Evolutionary conservation across 2,329 filamentous ascomycete species (phyloP).

Genomic region (Didymella keratinophila): DNA sequence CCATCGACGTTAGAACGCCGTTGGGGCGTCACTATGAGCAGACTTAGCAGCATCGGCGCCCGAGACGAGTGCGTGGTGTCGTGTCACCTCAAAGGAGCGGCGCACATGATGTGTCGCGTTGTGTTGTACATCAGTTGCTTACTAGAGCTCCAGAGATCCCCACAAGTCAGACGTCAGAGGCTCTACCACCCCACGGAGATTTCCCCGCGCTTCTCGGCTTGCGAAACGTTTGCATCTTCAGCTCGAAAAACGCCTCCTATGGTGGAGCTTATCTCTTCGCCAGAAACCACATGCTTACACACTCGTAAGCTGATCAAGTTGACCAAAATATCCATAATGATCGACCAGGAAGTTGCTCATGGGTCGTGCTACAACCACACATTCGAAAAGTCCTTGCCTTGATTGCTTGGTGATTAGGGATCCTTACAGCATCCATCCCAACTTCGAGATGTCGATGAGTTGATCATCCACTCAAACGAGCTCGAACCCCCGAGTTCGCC

Average conservation of each 20-base stretch:
- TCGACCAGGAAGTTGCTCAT: background rate
- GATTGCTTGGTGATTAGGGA: too few relatives aligned
- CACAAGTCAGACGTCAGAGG: slow-evolving; percentile 7
- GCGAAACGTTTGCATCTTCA: background rate
- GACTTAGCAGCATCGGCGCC: background rate
- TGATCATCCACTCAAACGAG: slow-evolving; percentile 14
- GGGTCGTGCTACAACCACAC: too few relatives aligned
- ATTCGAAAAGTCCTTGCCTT: too few relatives aligned
- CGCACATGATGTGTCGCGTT: background rate
- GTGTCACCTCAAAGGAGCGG: background rate
- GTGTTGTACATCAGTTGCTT: background rate
- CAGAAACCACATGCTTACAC: background rate
- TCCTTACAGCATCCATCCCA: background rate
- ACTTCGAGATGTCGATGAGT: background rate
- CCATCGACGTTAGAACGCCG: slow-evolving; percentile 8
- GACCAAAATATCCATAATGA: background rate
- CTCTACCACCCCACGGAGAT: background rate
- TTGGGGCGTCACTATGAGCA: slow-evolving; percentile 10
- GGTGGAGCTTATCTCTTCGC: too few relatives aligned
- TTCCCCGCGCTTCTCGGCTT: background rate
- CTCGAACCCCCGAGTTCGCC: slow-evolving; percentile 25
- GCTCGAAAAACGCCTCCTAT: background rate
- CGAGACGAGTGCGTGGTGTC: slow-evolving; percentile 5
- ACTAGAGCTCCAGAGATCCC: background rate
- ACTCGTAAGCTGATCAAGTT: background rate